A percentile compares a stretch with the other conserved stretches of the same genome.
These are phyloP conservation scores for Echinosophora koreensis DNA, from an alignment of 306 rosid species.

Conservation along the genomic window DNA sequence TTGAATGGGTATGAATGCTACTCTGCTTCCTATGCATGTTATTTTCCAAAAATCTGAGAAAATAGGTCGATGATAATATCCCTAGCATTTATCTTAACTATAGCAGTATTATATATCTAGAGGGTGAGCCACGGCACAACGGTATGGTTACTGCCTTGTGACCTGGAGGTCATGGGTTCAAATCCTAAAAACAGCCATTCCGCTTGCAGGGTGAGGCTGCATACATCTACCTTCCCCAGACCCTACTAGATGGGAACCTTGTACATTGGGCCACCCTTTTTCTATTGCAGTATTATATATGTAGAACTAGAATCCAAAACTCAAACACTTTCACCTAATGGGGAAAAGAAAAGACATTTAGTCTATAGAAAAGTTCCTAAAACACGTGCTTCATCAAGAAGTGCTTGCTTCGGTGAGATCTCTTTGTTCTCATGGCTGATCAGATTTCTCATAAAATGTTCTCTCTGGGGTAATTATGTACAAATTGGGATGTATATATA, in stretches of 20 bases:
- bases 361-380: neutral
- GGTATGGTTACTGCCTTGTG: no score
- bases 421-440: neutral
- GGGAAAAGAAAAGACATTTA: no score
- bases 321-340: neutral
- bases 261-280: no score
- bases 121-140: no score
- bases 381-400: neutral
- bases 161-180: no score
- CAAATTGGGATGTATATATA: neutral
- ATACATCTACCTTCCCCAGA: no score
- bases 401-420: neutral
- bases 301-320: neutral
- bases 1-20: conserved; percentile 70
- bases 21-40: conserved; percentile 8
- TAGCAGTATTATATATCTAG: neutral
- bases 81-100: conserved; percentile 8
- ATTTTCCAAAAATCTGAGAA: neutral
- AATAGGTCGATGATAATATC: neutral
- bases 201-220: no score
- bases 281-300: neutral
- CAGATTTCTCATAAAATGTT: neutral
- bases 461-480: neutral
- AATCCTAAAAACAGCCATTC: no score
- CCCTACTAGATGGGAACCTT: no score